phyloP scores from a whole-genome alignment of 371 early-diverging fungal species.

The Ordospora colligata region DNA sequence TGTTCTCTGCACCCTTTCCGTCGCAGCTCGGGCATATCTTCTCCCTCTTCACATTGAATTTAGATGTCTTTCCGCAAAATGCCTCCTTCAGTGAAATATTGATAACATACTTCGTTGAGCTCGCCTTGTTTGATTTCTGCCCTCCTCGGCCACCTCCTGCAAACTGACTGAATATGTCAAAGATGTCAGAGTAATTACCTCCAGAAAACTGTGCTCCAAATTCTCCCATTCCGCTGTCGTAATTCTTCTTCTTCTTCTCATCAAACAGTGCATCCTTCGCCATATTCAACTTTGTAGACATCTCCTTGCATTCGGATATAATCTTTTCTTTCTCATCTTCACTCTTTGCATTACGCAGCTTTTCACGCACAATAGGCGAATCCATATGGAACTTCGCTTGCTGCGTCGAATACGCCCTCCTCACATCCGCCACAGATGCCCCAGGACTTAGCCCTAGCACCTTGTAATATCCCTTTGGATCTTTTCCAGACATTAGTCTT shows the following conservation, averaged over 20 bases:
- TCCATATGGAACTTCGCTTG: constrained; percentile 45
- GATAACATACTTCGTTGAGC: constrained; percentile 42
- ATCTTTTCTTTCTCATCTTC: constrained; percentile 40
- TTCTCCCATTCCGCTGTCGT: constrained; percentile 55
- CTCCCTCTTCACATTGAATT: constrained; percentile 45
- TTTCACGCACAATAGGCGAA: constrained; percentile 7
- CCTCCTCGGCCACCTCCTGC: constrained; percentile 28
- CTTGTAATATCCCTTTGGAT: constrained; percentile 56
- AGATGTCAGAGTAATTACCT: constrained; percentile 44
- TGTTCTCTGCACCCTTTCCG: constrained; percentile 51
- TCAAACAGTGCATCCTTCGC: constrained; percentile 53
- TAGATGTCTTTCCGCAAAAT: constrained; percentile 40
- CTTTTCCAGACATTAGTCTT: background rate
- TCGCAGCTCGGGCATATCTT: constrained; percentile 54
- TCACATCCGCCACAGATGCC: constrained; percentile 44
- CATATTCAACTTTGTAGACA: constrained; percentile 44
- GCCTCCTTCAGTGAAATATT: constrained; percentile 48
- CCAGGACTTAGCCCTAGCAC: constrained; percentile 40
- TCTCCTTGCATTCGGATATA: constrained; percentile 46
- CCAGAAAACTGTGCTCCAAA: background rate
- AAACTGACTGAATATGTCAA: constrained; percentile 52
- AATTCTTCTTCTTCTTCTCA: constrained; percentile 52
- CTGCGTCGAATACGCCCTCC: constrained; percentile 43
- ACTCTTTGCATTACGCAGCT: constrained; percentile 30
- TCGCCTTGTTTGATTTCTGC: constrained; percentile 33